Evolutionary conservation across 202 grass and related monocot species (phyloP).

Genomic region (Schoenoplectus triqueter): DNA sequence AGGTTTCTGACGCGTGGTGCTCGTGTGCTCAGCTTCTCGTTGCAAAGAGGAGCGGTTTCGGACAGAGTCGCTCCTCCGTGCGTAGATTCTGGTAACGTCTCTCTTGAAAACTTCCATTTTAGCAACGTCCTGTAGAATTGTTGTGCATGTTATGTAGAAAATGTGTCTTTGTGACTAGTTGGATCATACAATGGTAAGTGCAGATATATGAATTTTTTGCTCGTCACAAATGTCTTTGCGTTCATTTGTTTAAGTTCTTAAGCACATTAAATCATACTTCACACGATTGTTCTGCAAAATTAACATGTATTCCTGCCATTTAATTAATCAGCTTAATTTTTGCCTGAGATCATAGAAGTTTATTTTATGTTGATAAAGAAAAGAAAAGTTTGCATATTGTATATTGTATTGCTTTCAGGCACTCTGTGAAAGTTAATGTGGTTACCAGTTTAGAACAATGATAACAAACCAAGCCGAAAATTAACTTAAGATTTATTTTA

Average conservation of each 20-base stretch:
- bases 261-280: neutral
- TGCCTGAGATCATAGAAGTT: neutral
- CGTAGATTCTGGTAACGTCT: conserved; percentile 30
- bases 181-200: neutral
- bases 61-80: conserved; percentile 2
- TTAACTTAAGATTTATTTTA: neutral
- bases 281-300: neutral
- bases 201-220: neutral
- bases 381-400: neutral
- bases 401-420: neutral
- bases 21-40: conserved; percentile 15
- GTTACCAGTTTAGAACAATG: neutral
- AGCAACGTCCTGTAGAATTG: neutral
- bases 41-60: conserved; percentile 21
- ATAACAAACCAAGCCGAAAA: neutral
- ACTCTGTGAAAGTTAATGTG: neutral
- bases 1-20: conserved; percentile 22
- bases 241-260: neutral
- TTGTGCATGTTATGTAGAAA: neutral
- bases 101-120: neutral
- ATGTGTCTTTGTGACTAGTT: neutral
- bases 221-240: neutral
- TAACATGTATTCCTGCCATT: neutral
- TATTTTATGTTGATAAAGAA: neutral
- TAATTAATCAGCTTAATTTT: neutral